Base-by-base conservation (phyloP, 352 stramenopile species). In the Phytophthora cryptogea region DNA sequence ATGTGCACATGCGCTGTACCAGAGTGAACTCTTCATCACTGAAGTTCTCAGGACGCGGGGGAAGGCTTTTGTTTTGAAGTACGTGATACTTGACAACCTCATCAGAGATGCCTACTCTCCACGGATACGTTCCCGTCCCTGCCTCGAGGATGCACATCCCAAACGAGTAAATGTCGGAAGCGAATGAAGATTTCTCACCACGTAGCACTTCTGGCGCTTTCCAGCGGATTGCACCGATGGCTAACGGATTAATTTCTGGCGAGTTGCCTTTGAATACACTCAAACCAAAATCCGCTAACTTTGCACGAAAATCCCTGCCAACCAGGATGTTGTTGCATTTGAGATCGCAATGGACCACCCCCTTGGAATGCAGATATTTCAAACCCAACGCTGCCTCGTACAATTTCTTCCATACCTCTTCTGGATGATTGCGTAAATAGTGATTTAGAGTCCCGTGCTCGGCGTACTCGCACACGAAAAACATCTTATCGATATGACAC, bases 261-360 rank as follows among this genome's bases (percentile, higher is more conserved):
- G 1, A 9, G 20, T 1, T n/a, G 10, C 10, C 28, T 10, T 44
- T 2, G 20, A 43, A 28, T 3, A n/a, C 46, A 14, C 53, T 68
- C 5, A 63, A 31, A 13, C 59, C 59, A 11, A 68, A 68, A 30
- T 68, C 53, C 16, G 53, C 55, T 5, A 63, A 17, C 11, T 55
- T 63, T 3, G 59, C 46, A 11, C 40, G n/a, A 4, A 52, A 39
- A 14, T 68, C 59, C 16, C 33, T 54, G 8, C 54, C 60, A 8
- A 68, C 7, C 3, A 61, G 16, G 27, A 61, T 53, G 32, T 62
- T 54, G 54, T 49, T 48, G 5, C 54, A 54, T 16, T 61, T 96
- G 8, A 96, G 66, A 56, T 96, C 86, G 8, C 83, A 66, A 46
- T 96, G 88, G 7, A 94, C 57, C 6, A 85, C 49, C 8, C n/a